Evolutionary conservation across 2,329 filamentous ascomycete genomes (phyloP).

Genomic region (Sordariomycetes sp.): DNA sequence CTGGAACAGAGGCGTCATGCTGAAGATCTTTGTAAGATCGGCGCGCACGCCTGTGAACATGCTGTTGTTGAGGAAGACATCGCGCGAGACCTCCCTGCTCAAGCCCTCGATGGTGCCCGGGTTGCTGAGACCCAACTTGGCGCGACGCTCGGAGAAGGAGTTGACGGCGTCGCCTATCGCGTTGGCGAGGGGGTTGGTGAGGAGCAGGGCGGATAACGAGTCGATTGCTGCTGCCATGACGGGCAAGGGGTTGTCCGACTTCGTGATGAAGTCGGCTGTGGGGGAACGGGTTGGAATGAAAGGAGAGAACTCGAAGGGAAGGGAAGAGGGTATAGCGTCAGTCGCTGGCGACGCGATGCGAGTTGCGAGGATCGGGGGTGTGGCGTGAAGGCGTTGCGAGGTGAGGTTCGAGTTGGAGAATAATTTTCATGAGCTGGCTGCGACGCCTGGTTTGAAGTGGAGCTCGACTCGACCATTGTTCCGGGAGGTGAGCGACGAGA

Average conservation of each 20-base stretch:
- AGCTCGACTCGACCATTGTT: not conserved
- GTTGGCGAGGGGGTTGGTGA: conserved; percentile 63
- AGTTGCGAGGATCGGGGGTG: conserved; percentile 4
- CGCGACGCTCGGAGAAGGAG: conserved; percentile 77
- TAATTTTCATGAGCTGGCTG: conserved; percentile 22
- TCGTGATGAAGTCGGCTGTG: not conserved
- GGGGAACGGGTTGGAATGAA: not conserved
- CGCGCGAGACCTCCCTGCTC: conserved; percentile 85
- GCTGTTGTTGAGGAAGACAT: conserved; percentile 92
- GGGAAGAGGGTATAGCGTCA: no score
- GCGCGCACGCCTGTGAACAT: conserved; percentile 95
- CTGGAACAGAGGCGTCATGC: conserved; percentile 88
- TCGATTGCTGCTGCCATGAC: conserved; percentile 44
- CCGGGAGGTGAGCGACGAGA: no score
- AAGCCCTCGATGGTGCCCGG: conserved; percentile 88
- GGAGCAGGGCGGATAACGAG: conserved; percentile 53
- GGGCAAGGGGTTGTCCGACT: conserved; percentile 10
- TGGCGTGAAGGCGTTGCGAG: not conserved
- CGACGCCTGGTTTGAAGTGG: conserved; percentile 3
- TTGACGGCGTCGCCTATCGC: conserved; percentile 69
- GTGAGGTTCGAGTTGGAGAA: conserved; percentile 14
- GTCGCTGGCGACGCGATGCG: conserved; percentile 21
- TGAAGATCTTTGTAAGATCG: conserved; percentile 94
- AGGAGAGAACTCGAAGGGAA: no score
- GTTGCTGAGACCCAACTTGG: conserved; percentile 80